Evolutionary conservation across 1,284 basidiomycete genomes (phyloP).

Genomic region (Kwoniella shivajii): DNA sequence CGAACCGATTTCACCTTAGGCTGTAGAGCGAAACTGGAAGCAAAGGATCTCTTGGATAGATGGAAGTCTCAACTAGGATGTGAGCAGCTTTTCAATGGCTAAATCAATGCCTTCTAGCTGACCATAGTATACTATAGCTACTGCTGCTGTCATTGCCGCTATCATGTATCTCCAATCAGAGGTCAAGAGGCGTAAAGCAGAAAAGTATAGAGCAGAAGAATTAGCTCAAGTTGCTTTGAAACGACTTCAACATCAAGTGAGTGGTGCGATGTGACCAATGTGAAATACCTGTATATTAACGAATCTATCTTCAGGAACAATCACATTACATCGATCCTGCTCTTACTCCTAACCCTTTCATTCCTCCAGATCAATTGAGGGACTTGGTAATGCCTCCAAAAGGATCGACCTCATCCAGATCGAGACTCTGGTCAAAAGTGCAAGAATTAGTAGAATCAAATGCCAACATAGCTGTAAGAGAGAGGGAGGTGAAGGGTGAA

Average conservation of each 20-base stretch:
- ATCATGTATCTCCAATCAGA: constrained; percentile 53
- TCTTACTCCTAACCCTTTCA: constrained; percentile 71
- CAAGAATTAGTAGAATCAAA: constrained; percentile 88
- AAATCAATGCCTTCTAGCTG: constrained; percentile 3
- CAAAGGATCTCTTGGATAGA: constrained; percentile 66
- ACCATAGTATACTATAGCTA: constrained; percentile 27
- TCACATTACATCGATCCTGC: constrained; percentile 83
- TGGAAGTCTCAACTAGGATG: constrained; percentile 71
- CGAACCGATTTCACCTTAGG: constrained; percentile 69
- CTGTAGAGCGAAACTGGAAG: constrained; percentile 71
- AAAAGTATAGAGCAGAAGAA: constrained; percentile 70
- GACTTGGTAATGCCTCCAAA: constrained; percentile 84
- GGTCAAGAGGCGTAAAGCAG: constrained; percentile 61
- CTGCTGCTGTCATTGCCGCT: constrained; percentile 42
- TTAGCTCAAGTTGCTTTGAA: constrained; percentile 79
- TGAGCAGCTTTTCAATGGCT: constrained; percentile 56
- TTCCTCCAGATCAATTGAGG: constrained; percentile 86
- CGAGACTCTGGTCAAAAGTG: constrained; percentile 81
- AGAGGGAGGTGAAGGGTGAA: constrained; percentile 83
- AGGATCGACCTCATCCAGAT: constrained; percentile 68
- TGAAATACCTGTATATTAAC: constrained; percentile 5
- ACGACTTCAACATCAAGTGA: constrained; percentile 72
- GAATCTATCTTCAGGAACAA: constrained; percentile 65
- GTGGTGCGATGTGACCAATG: constrained; percentile 11
- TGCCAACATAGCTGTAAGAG: constrained; percentile 85